phyloP scores from a whole-genome alignment of 805 yeast species.

The Ogataea trehalophila region DNA sequence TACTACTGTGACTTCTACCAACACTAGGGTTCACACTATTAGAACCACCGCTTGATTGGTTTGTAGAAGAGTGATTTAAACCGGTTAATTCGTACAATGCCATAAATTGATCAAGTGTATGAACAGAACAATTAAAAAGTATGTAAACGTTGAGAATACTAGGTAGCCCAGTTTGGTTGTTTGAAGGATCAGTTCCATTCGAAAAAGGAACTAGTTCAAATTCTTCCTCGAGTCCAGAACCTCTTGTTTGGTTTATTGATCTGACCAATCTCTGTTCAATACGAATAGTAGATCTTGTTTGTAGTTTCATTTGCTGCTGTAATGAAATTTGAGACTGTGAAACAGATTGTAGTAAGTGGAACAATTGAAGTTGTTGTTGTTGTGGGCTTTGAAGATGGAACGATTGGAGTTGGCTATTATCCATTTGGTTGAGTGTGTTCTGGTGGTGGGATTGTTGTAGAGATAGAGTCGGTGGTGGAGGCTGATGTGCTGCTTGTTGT shows the following conservation, averaged over 20 bases:
- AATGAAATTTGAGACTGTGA: slow-evolving; percentile 17
- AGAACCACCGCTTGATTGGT: background rate
- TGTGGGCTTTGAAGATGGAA: background rate
- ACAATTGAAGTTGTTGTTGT: slow-evolving; percentile 1
- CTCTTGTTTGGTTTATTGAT: slow-evolving; percentile 22
- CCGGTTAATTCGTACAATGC: slow-evolving; percentile 14
- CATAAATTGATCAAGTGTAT: slow-evolving; percentile 17
- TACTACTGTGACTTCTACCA: background rate
- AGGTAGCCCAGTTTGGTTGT: slow-evolving; percentile 22
- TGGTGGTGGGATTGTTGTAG: too few relatives aligned
- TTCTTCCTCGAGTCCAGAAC: slow-evolving; percentile 27
- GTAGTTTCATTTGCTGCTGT: slow-evolving; percentile 17
- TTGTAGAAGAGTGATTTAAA: too few relatives aligned
- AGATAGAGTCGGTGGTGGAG: too few relatives aligned
- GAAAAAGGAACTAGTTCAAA: slow-evolving; percentile 26
- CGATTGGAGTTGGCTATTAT: background rate
- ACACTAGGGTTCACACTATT: background rate
- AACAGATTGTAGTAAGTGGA: slow-evolving; percentile 13
- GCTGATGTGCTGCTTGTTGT: slow-evolving; percentile 3
- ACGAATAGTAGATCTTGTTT: slow-evolving; percentile 16
- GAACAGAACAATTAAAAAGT: slow-evolving; percentile 20
- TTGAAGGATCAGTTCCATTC: slow-evolving; percentile 22
- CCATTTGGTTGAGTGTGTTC: too few relatives aligned
- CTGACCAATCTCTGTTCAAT: slow-evolving; percentile 27
- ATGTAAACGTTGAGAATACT: slow-evolving; percentile 20